Evolutionary conservation across 2,329 filamentous ascomycete genomes (phyloP).

Genomic region (Ophiosphaerella herpotricha): DNA sequence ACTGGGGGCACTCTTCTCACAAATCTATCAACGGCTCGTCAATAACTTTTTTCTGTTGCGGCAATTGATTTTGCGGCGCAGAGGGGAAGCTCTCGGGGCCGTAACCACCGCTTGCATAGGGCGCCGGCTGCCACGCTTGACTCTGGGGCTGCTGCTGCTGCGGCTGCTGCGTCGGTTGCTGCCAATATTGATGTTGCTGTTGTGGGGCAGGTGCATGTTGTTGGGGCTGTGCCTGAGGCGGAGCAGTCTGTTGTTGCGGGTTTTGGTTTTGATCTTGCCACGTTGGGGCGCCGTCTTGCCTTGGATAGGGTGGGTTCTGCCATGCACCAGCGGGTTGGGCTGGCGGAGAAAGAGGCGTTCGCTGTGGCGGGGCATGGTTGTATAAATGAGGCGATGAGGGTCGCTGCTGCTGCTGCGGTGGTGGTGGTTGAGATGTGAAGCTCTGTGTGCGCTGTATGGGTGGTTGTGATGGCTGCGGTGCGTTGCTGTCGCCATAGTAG

Average conservation of each 20-base stretch:
- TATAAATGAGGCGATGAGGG: constrained; percentile 44
- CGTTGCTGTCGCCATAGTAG: constrained; percentile 39
- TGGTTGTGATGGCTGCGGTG: constrained; percentile 27
- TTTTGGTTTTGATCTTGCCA: constrained; percentile 19
- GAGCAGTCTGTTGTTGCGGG: constrained; percentile 15
- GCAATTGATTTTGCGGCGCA: constrained; percentile 63
- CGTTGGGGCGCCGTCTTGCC: constrained; percentile 33
- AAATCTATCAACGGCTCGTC: constrained; percentile 84
- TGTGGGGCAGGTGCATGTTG: constrained; percentile 24
- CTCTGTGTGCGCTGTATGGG: constrained; percentile 37
- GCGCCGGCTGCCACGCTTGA: constrained; percentile 41
- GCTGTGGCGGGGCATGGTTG: constrained; percentile 28
- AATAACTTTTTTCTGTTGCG: constrained; percentile 55
- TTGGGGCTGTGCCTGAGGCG: constrained; percentile 11
- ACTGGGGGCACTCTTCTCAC: constrained; percentile 41
- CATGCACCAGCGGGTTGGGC: constrained; percentile 34
- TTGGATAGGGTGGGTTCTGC: constrained; percentile 40
- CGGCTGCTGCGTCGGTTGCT: constrained; percentile 23
- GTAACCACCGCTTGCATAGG: constrained; percentile 47
- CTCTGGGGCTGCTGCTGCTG: constrained; percentile 41
- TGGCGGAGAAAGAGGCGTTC: constrained; percentile 39
- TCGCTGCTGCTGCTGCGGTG: constrained; percentile 34
- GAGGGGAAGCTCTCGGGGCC: constrained; percentile 63
- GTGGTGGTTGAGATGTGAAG: constrained; percentile 39
- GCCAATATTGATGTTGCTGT: constrained; percentile 24